These are phyloP conservation scores for Erysimum cheiranthoides DNA, from an alignment of 345 rosid genomes.

Conservation along the genomic window DNA sequence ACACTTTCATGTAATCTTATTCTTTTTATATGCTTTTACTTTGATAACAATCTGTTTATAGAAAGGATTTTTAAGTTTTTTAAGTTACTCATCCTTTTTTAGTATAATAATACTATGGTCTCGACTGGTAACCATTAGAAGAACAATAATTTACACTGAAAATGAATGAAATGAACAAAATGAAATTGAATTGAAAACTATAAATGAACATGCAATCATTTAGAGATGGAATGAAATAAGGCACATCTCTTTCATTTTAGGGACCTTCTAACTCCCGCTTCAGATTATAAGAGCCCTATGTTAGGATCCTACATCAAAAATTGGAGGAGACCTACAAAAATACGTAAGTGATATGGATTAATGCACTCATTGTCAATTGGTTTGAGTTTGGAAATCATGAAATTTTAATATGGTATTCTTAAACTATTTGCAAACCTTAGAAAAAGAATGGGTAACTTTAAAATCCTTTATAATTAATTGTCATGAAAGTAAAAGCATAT, in stretches of 20 bases:
- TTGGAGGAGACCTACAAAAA: background rate
- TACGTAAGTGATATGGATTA: background rate
- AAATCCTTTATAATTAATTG: background rate
- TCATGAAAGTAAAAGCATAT: background rate
- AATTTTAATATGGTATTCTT: background rate
- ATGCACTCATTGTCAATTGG: background rate
- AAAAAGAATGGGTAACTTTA: background rate
- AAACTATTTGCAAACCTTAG: background rate
- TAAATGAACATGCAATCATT: background rate
- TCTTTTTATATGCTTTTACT: background rate
- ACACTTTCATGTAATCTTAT: background rate
- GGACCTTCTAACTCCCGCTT: background rate
- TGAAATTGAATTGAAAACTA: background rate
- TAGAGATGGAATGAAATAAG: background rate
- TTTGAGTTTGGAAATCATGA: background rate
- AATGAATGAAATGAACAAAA: background rate
- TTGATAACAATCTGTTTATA: constrained; percentile 12
- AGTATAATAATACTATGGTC: background rate
- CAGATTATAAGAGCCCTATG: background rate
- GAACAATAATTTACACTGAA: background rate
- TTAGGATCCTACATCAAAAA: too few species aligned
- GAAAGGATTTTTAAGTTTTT: background rate
- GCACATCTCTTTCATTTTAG: background rate
- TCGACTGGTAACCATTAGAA: background rate
- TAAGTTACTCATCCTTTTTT: background rate